These are phyloP conservation scores for Colletotrichum gigasporum DNA, from an alignment of 2,329 filamentous ascomycete species.

Conservation along the genomic window DNA sequence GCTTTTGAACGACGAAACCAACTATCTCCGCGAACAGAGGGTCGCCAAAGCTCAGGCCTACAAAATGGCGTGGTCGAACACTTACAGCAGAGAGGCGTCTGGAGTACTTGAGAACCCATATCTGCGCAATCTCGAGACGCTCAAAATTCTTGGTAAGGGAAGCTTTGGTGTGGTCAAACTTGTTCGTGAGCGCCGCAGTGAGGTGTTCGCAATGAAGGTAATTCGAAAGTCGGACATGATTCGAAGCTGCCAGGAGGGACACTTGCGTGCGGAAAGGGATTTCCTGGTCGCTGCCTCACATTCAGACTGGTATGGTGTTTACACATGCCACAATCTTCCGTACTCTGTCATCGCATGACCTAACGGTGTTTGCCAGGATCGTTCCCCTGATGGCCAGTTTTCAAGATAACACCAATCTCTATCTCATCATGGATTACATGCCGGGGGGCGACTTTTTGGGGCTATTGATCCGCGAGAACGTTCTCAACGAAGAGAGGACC, in stretches of 20 bases:
- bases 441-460: constrained; percentile 94
- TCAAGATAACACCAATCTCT: constrained; percentile 84
- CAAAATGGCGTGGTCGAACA: constrained; percentile 7
- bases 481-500: constrained; percentile 80
- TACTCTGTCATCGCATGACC: no score
- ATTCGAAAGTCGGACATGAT: constrained; percentile 96
- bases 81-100: not conserved
- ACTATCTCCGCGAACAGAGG: constrained; percentile 39
- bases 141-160: constrained; percentile 89
- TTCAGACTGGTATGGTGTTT: constrained; percentile 73
- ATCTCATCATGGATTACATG: constrained; percentile 99
- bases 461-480: constrained; percentile 84
- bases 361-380: constrained; percentile 63
- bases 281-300: constrained; percentile 89
- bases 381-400: constrained; percentile 90
- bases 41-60: constrained; percentile 9
- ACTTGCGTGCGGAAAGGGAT: constrained; percentile 89
- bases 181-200: constrained; percentile 68
- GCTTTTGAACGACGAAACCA: constrained; percentile 66
- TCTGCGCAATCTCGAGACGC: constrained; percentile 74
- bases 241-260: constrained; percentile 88
- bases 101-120: constrained; percentile 2
- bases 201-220: constrained; percentile 95
- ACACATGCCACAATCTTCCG: not conserved
- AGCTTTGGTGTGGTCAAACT: constrained; percentile 94